A percentile compares a stretch with the other conserved stretches of the same genome.
Evolutionary conservation across 2,329 filamentous ascomycete species (phyloP).

Genomic region (Endoconidiophora laricicola): DNA sequence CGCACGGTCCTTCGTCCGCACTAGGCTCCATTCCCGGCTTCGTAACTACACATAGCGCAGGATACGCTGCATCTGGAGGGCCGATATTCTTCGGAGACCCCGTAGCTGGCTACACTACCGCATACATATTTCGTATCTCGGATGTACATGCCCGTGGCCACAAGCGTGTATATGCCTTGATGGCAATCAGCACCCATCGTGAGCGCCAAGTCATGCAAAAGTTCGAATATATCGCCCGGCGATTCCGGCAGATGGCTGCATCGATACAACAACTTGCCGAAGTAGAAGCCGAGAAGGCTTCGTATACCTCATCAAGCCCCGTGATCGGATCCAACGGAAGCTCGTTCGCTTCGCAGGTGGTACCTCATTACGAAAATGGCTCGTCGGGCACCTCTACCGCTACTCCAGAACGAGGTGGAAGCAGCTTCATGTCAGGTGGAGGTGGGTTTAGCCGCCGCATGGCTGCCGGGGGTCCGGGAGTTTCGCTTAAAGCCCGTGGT

Average conservation of each 20-base stretch:
- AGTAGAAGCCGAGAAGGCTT: slow-evolving; percentile 40
- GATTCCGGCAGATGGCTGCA: slow-evolving; percentile 45
- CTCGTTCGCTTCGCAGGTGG: slow-evolving; percentile 19
- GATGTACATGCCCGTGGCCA: slow-evolving; percentile 51
- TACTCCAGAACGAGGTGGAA: slow-evolving; percentile 20
- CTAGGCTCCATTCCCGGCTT: slow-evolving; percentile 28
- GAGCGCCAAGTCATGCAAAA: slow-evolving; percentile 50
- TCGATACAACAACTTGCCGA: slow-evolving; percentile 53
- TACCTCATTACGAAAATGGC: slow-evolving; percentile 19
- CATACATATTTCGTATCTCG: slow-evolving; percentile 53
- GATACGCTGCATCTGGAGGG: slow-evolving; percentile 41
- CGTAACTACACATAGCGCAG: slow-evolving; percentile 36
- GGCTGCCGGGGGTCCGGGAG: slow-evolving; percentile 38
- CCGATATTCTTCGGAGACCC: slow-evolving; percentile 55
- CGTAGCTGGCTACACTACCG: slow-evolving; percentile 48
- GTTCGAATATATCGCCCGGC: slow-evolving; percentile 43
- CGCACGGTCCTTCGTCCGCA: slow-evolving; percentile 28
- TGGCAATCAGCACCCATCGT: slow-evolving; percentile 48
- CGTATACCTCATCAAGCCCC: slow-evolving; percentile 23
- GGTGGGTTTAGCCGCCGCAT: slow-evolving; percentile 38
- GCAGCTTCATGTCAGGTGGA: slow-evolving; percentile 39
- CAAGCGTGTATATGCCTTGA: slow-evolving; percentile 51
- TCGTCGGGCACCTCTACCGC: not conserved
- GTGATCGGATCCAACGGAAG: slow-evolving; percentile 18
- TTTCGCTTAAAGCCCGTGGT: slow-evolving; percentile 40